Evolutionary conservation across 2,329 filamentous ascomycete genomes (phyloP).

Genomic region (Paracamarosporium sp.): DNA sequence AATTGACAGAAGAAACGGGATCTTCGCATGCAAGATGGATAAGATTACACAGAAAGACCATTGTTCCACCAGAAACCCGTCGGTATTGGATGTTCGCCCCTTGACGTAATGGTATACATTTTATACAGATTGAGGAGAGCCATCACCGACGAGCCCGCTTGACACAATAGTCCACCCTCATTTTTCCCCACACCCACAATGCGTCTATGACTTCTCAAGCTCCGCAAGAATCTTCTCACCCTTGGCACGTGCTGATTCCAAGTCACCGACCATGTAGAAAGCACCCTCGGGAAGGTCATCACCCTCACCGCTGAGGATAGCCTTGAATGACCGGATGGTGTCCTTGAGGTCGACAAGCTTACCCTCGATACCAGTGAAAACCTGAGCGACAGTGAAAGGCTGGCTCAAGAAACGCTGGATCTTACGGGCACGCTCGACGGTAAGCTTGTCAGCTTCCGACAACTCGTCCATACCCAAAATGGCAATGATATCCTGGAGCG

Average conservation of each 20-base stretch:
- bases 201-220: conserved; percentile 65
- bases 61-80: conserved; percentile 41
- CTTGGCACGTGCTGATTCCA: conserved; percentile 91
- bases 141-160: conserved; percentile 39
- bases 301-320: conserved; percentile 92
- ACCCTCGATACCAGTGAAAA: conserved; percentile 95
- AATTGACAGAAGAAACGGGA: conserved; percentile 30
- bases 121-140: conserved; percentile 44
- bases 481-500: conserved; percentile 99
- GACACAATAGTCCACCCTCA: conserved; percentile 42
- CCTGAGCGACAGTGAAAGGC: conserved; percentile 90
- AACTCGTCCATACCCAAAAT: conserved; percentile 99
- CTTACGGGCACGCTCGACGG: conserved; percentile 99
- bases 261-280: conserved; percentile 99
- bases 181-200: conserved; percentile 37
- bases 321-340: conserved; percentile 97
- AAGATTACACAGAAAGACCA: conserved; percentile 48
- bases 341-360: conserved; percentile 98
- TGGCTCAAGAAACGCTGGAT: conserved; percentile 99
- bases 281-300: conserved; percentile 91
- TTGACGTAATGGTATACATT: conserved; percentile 42
- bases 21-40: conserved; percentile 48
- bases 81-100: conserved; percentile 34
- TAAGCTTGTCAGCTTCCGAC: conserved; percentile 99
- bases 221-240: conserved; percentile 99